Conservation (phyloP, 2,329 filamentous ascomycete genomes). For the Epichloe sibirici region DNA sequence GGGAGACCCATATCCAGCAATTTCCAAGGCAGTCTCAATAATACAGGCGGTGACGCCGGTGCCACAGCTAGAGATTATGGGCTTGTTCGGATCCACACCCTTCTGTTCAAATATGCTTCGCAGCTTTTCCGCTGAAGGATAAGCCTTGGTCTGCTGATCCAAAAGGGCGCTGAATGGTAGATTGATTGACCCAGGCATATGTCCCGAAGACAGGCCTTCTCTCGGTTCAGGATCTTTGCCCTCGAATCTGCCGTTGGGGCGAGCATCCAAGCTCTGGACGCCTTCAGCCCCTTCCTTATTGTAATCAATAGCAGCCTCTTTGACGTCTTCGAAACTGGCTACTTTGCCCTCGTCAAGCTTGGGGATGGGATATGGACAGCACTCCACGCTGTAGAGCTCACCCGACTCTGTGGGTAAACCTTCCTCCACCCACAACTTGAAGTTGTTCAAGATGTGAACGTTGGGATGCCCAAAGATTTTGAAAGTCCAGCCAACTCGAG, state of each 20-base stretch:
- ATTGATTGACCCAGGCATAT: constrained; percentile 80
- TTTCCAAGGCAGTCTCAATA: constrained; percentile 73
- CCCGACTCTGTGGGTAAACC: constrained; percentile 76
- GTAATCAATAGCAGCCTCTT: constrained; percentile 59
- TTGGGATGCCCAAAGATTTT: constrained; percentile 77
- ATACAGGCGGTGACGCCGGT: constrained; percentile 90
- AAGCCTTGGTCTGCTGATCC: constrained; percentile 70
- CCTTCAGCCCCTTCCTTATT: constrained; percentile 75
- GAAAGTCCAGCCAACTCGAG: constrained; percentile 87
- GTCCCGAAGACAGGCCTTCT: constrained; percentile 73
- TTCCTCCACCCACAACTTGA: constrained; percentile 81
- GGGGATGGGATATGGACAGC: constrained; percentile 51
- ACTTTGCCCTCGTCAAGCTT: constrained; percentile 52
- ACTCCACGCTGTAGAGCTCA: constrained; percentile 54
- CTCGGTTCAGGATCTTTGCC: constrained; percentile 80
- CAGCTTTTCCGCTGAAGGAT: constrained; percentile 61
- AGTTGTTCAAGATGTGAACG: constrained; percentile 92
- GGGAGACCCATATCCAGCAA: constrained; percentile 60
- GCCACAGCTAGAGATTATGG: constrained; percentile 80
- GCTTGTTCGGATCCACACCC: constrained; percentile 64
- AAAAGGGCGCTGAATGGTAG: constrained; percentile 71
- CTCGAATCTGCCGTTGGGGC: constrained; percentile 66
- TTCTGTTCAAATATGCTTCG: constrained; percentile 66
- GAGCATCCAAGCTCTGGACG: constrained; percentile 80
- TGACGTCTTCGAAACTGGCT: constrained; percentile 71